Evolutionary conservation across 805 yeast species (phyloP).

Genomic region (Jamesozyma piceae): DNA sequence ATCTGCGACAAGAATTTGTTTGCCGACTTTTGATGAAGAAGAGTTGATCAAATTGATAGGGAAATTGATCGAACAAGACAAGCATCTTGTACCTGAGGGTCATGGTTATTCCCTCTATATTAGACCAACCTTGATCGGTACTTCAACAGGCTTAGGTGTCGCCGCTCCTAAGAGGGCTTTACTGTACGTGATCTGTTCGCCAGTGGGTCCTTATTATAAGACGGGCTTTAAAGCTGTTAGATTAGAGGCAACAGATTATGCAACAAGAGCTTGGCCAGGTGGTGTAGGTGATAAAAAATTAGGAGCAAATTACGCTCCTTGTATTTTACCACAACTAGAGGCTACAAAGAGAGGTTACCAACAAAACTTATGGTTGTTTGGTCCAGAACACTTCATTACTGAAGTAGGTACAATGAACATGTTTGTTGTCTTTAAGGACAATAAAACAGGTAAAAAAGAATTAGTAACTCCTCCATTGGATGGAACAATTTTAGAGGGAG

Average conservation of each 20-base stretch:
- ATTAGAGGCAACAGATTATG: slow-evolving; percentile 88
- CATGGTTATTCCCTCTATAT: slow-evolving; percentile 84
- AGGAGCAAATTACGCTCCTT: slow-evolving; percentile 97
- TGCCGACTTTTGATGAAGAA: slow-evolving; percentile 76
- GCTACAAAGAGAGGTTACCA: slow-evolving; percentile 87
- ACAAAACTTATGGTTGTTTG: slow-evolving; percentile 94
- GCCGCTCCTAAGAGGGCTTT: slow-evolving; percentile 71
- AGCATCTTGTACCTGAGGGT: slow-evolving; percentile 68
- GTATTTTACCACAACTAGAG: slow-evolving; percentile 78
- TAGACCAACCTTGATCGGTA: slow-evolving; percentile 92
- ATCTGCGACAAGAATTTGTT: slow-evolving; percentile 80
- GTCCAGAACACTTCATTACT: slow-evolving; percentile 75
- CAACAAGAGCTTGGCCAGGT: slow-evolving; percentile 98
- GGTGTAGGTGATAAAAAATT: slow-evolving; percentile 92
- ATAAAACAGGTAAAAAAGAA: slow-evolving; percentile 70
- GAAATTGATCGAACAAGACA: slow-evolving; percentile 63
- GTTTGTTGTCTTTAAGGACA: slow-evolving; percentile 72
- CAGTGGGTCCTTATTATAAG: slow-evolving; percentile 92
- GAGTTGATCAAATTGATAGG: slow-evolving; percentile 67
- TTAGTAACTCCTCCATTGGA: slow-evolving; percentile 92
- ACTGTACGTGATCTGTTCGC: slow-evolving; percentile 79
- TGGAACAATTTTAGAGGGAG: slow-evolving; percentile 94
- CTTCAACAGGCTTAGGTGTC: slow-evolving; percentile 81
- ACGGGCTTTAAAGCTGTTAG: slow-evolving; percentile 95
- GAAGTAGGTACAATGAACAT: slow-evolving; percentile 98